Base-by-base conservation (phyloP, 176 grass and related monocot genomes). In the Hyparrhenia diplandra region DNA sequence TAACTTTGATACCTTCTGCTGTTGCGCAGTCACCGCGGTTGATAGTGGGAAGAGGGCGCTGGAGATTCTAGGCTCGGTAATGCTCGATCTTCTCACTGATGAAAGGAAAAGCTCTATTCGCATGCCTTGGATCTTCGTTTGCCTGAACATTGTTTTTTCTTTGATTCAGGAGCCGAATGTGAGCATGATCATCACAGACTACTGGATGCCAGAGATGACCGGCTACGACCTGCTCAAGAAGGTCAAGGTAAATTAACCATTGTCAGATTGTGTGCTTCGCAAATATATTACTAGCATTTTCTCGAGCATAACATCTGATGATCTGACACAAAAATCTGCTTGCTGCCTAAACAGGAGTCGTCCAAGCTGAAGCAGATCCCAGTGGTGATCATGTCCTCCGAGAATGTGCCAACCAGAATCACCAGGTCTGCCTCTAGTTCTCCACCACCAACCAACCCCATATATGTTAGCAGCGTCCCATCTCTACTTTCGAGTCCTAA, bases 181-280 rank as follows among this genome's bases (percentile, higher is more conserved):
- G 58, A 65, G 86, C 43, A 83, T 88, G 85, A 87, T 87, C 66
- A 87, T 87, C 80, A 87, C 85, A 7, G 85, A 87, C 85, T 83
- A 87, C 74, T 83, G 73, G 57, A 88, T 88, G 86, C 86, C 86
- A 8, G 86, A 78, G 80, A 88, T 88, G 86, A 88, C 86, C 3
- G 80, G 80, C 9, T 88, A 88, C 67, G 86, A 88, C 20, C 80
- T 83, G 34, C 86, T 78, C 58, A 88, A 73, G 74, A 88, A 83
- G 74, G 25, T 88, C 58, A 88, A 88, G 86, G 86, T 83, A n/a
- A 55, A 46, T 29, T 28, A 29, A 27, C 24, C 40, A 46, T 29
- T 18, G n/a, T 18, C 62, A 66, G 29, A 27, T n/a, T n/a, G n/a
- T n/a, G n/a, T n/a, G n/a, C n/a, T n/a, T n/a, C n/a, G n/a, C n/a